Evolutionary conservation across 2,329 filamentous ascomycete species (phyloP), one percentile per base, ranked within the genome.

Genomic region (Scedosporium apiospermum): DNA sequence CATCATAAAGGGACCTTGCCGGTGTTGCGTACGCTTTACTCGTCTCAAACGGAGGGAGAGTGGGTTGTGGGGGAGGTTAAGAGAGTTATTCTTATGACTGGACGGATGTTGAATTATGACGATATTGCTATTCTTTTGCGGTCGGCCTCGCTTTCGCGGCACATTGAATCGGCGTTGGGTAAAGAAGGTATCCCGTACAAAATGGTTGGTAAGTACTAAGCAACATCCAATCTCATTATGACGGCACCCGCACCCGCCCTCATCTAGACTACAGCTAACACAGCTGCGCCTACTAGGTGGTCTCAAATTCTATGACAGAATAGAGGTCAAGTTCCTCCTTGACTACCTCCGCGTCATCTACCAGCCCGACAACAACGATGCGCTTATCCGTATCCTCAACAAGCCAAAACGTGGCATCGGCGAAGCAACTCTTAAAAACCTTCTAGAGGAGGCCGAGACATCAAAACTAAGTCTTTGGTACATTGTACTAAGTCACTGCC

Each of bases 31-130:
- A 88, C 83, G 64, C 77, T 98, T 2, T 85, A 84, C 26, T 87
- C 81, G 44, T 83, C 90, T 0, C 81, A 82, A 2, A 80, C 83
- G 0, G 95, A 99, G 74, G 93, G 91, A 1, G 82, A 87, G 62
- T 99, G 93, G 93, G 88, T 98, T 49, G 88, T 96, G 1, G 82
- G 85, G 0, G 93, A 99, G 71, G 89, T 97, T 51, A 83, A 85
- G 67, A 83, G 93, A 63, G 80, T 84, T 6, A 81, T 84, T 58
- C 78, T 84, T 4, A 81, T 96, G 77, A 90, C 88, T 7, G 93
- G 91, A 0, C 79, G 82, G 3, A 82, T 96, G 73, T 73, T 98
- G 51, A 83, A 81, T 27, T 82, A 88, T 65, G 86, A 87, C 63
- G 93, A 98, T 70, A 85, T 96, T 67, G 91, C 92, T 1, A 88